These are phyloP conservation scores for Croton laevigatus DNA, from an alignment of 441 rosid species.

Conservation along the genomic window DNA sequence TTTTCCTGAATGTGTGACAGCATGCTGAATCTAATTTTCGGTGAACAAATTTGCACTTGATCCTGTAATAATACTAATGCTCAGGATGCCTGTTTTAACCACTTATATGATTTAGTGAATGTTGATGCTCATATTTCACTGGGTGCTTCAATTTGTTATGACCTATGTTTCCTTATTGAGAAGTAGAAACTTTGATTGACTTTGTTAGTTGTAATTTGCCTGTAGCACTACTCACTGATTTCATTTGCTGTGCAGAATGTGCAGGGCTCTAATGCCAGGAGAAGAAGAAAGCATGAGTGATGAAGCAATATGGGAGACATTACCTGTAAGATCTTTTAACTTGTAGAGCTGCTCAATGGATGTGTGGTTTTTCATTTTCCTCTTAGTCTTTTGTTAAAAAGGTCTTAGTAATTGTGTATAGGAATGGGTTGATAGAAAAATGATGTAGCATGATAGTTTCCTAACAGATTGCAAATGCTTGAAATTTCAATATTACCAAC, in stretches of 20 bases:
- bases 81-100: not conserved
- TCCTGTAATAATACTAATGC: not conserved
- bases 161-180: not conserved
- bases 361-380: not conserved
- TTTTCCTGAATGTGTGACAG: not conserved
- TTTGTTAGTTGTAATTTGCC: not conserved
- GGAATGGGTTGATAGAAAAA: not conserved
- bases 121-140: not conserved
- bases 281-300: slow-evolving; percentile 87
- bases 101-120: not conserved
- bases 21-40: not conserved
- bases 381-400: not conserved
- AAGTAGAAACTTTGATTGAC: not conserved
- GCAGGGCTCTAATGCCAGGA: slow-evolving; percentile 93
- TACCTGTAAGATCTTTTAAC: slow-evolving; percentile 65
- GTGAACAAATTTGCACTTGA: not conserved
- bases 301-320: slow-evolving; percentile 97
- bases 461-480: not conserved
- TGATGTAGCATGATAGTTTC: not conserved
- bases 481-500: not conserved
- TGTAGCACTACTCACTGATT: not conserved
- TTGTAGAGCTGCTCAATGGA: slow-evolving; percentile 13
- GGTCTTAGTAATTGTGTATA: not conserved
- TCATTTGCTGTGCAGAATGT: slow-evolving; percentile 60
- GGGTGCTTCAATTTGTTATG: not conserved